These are phyloP conservation scores for Rhizopogon salebrosus DNA, from an alignment of 768 basidiomycete species.

Conservation along the genomic window DNA sequence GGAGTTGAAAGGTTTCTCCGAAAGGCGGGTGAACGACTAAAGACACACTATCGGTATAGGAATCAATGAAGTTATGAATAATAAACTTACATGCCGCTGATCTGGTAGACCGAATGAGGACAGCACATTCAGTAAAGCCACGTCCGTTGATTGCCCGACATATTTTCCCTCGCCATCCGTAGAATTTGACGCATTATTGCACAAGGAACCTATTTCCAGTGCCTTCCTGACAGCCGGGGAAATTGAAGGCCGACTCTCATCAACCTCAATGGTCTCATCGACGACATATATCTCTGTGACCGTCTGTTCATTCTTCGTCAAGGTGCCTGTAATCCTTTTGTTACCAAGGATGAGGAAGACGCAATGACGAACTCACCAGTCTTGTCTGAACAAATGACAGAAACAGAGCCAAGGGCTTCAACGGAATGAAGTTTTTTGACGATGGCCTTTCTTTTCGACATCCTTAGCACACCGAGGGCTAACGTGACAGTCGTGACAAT, in stretches of 20 bases:
- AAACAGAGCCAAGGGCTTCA: slow-evolving; percentile 88
- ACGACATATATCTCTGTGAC: slow-evolving; percentile 85
- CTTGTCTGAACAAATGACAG: slow-evolving; percentile 98
- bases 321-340: slow-evolving; percentile 49
- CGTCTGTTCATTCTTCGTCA: slow-evolving; percentile 96
- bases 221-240: slow-evolving; percentile 71
- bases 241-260: slow-evolving; percentile 38
- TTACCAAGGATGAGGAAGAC: background rate
- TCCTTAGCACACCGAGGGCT: slow-evolving; percentile 87
- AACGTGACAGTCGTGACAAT: slow-evolving; percentile 98
- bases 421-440: slow-evolving; percentile 97
- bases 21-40: slow-evolving; percentile 64
- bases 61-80: background rate
- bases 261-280: slow-evolving; percentile 71
- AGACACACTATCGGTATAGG: slow-evolving; percentile 2
- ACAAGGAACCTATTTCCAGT: slow-evolving; percentile 79
- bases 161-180: slow-evolving; percentile 66
- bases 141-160: slow-evolving; percentile 90
- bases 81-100: slow-evolving; percentile 55
- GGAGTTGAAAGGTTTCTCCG: slow-evolving; percentile 88
- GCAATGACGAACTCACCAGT: slow-evolving; percentile 51
- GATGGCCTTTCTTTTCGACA: slow-evolving; percentile 93
- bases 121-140: slow-evolving; percentile 81
- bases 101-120: slow-evolving; percentile 63
- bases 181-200: slow-evolving; percentile 75